Base-by-base conservation (phyloP, 306 rosid genomes). In the Prunus mongolica region DNA sequence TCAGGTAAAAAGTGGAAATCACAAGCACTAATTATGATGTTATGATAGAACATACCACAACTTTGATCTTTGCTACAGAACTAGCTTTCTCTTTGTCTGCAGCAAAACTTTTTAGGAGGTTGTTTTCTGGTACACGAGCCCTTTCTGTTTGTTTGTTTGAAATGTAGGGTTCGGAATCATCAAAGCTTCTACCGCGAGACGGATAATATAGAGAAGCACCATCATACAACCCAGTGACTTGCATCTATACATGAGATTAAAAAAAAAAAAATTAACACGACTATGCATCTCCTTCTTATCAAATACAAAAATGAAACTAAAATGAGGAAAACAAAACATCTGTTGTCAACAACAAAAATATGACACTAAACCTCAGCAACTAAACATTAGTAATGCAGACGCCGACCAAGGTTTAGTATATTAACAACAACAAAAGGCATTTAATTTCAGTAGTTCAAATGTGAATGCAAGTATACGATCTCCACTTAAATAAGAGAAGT, bases 21-120 rank as follows among this genome's bases (percentile, higher is more conserved):
- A 56, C 22, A n/a, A 27, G 19, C 16, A 20, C 20, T 12, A 25
- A 5, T 6, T 34, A 11, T 19, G 70, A 41, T 79, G 50, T n/a
- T 45, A 27, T 45, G 44, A 60, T 12, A 78, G 75, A 71, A 83
- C 99, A 72, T 96, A 96, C 99, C 94, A 96, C 99, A 76, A 96
- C 99, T 96, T 92, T 96, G 71, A 96, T 96, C 91, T 96, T 96
- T 65, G 99, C 99, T 3, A 96, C 98, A 71, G 96, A 83, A 81
- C 88, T 89, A 13, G 96, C 75, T 80, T 85, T 96, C 87, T 96
- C 99, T 84, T 96, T 96, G 78, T 96, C 98, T 22, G 84, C 82
- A 61, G 98, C 88, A 73, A 92, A 80, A 74, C 81, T 88, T 85
- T 89, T 96, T 76, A 86, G 73, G 65, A 90, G 80, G 62, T 62